Evolutionary conservation across 1,284 basidiomycete species (phyloP), one percentile per base, ranked within the genome.

Genomic region (Meira miltonrushii): DNA sequence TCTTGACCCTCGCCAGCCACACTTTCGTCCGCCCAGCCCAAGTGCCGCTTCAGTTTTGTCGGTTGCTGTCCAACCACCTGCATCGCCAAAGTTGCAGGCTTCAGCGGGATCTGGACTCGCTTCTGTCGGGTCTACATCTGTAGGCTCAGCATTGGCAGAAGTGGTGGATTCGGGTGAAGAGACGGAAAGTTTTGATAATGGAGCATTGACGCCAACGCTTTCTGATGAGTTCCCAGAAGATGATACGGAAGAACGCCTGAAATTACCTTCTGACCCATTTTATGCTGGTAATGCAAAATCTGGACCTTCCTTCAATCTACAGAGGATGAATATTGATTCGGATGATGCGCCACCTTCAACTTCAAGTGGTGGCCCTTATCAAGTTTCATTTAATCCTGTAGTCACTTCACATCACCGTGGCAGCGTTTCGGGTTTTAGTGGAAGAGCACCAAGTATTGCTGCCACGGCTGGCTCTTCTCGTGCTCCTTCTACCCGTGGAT

Each of bases 21-120:
- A 66, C 13, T 77, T 75, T 57, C 66, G 72, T 52, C 74, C 71
- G 1, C 66, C 71, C 47, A 63, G 59, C 28, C 74, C 73, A 0
- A 68, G 71, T 44, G 70, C 71, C 10, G 73, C 71, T 2, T 77
- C 74, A 9, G 70, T 77, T 25, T 71, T 74, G 48, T 74, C 71
- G 2, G 69, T 77, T 5, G 74, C 73, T 4, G 74, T 75, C 1
- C 73, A 77, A 40, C 71, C 74, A 5, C 71, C 71, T 19, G 73
- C 65, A 11, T 72, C 74, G 13, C 74, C 74, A 4, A 69, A 72
- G 57, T 61, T 67, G 4, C 60, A 60, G 39, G 64, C 52, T 54
- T 10, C 60, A 60, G 61, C 60, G n/a, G 62, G 64, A 11, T 39
- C 40, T n/a, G 19, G 25, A 64, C 62, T 0, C 58, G 58, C 2